phyloP scores from a whole-genome alignment of 441 rosid genomes.

The Corymbia calophylla region DNA sequence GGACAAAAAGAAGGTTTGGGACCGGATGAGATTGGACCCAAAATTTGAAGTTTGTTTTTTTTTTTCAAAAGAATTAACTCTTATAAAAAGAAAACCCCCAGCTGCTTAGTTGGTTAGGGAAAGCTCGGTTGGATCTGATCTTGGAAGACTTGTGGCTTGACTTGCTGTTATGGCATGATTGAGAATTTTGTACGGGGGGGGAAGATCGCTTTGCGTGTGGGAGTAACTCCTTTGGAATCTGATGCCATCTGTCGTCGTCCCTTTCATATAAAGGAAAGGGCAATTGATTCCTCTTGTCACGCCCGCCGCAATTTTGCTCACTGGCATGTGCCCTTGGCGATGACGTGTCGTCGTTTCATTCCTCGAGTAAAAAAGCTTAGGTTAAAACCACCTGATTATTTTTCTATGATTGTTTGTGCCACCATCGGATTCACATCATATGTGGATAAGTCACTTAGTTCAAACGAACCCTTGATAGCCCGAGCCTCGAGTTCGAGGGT shows the following conservation, averaged over 20 bases:
- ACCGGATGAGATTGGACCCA: background rate
- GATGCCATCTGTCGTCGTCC: background rate
- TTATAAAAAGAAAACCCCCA: background rate
- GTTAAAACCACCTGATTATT: background rate
- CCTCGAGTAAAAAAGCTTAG: background rate
- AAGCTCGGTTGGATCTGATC: background rate
- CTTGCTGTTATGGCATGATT: background rate
- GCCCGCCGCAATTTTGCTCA: background rate
- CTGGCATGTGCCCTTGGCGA: background rate
- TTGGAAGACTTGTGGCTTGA: background rate
- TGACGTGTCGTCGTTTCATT: background rate
- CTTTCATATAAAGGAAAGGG: background rate
- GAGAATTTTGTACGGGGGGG: background rate
- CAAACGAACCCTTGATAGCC: background rate
- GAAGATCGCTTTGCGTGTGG: background rate
- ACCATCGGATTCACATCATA: background rate
- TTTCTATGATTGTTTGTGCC: background rate
- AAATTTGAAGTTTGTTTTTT: background rate
- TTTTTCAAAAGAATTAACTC: background rate
- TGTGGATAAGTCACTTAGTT: background rate
- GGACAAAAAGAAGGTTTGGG: rapidly evolving
- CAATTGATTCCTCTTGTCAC: background rate
- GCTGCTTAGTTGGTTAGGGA: background rate
- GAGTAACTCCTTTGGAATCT: background rate
- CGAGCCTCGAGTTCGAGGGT: background rate